Conservation (phyloP, 1,284 basidiomycete genomes). For the Cryptococcus hybrid region DNA sequence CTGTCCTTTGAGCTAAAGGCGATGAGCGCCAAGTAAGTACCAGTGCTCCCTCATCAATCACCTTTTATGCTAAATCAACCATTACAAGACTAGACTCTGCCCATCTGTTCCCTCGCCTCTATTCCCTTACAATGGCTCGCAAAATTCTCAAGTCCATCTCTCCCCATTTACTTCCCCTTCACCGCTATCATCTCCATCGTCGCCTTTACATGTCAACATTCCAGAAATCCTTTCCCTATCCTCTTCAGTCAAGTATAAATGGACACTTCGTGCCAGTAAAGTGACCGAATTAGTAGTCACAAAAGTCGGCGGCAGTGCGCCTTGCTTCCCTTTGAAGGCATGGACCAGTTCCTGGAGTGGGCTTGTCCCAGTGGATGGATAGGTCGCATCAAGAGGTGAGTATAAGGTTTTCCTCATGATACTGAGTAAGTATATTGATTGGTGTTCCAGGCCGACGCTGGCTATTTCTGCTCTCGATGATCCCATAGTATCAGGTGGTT, state of each 20-base stretch:
- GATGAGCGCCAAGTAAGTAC: slow-evolving; percentile 26
- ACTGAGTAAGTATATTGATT: neutral
- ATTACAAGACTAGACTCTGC: slow-evolving; percentile 16
- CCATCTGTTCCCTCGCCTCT: slow-evolving; percentile 54
- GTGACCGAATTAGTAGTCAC: slow-evolving; percentile 23
- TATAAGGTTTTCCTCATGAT: neutral
- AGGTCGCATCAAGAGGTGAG: slow-evolving; percentile 27
- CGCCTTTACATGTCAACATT: slow-evolving; percentile 19
- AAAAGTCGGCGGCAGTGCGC: slow-evolving; percentile 23
- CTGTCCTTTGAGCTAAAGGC: slow-evolving; percentile 52
- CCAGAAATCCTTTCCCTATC: slow-evolving; percentile 20
- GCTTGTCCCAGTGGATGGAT: slow-evolving; percentile 47
- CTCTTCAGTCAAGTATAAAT: slow-evolving; percentile 10
- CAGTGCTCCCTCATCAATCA: neutral
- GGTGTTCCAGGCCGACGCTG: slow-evolving; percentile 53
- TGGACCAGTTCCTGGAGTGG: slow-evolving; percentile 22
- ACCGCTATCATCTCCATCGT: slow-evolving; percentile 14
- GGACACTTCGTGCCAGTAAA: slow-evolving; percentile 20
- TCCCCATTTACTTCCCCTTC: slow-evolving; percentile 19
- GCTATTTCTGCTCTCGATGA: slow-evolving; percentile 84
- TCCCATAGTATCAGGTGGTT: slow-evolving; percentile 65
- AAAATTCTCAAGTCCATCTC: slow-evolving; percentile 22
- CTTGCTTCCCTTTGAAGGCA: slow-evolving; percentile 21
- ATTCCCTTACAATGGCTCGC: slow-evolving; percentile 60
- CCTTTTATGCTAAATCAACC: neutral